Evolutionary conservation across 768 basidiomycete species (phyloP).

Genomic region (Dendrothele bispora): DNA sequence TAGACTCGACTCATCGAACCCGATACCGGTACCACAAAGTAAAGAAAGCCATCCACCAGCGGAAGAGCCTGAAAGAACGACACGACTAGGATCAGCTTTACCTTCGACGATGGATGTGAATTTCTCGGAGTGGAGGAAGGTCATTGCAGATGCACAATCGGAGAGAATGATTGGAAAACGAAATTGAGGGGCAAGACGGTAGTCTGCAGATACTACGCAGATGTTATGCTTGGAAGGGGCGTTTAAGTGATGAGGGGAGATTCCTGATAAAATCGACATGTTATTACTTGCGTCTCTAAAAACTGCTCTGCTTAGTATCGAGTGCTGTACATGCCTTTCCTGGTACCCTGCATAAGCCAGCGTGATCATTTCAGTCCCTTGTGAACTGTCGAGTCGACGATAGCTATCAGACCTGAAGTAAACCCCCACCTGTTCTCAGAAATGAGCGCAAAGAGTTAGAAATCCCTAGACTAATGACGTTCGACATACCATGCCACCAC

Average conservation of each 20-base stretch:
- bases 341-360: slow-evolving; percentile 26
- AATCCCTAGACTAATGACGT: neutral
- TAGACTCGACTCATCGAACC: slow-evolving; percentile 30
- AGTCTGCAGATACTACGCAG: slow-evolving; percentile 33
- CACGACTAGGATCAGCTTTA: slow-evolving; percentile 27
- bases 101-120: slow-evolving; percentile 27
- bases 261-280: slow-evolving; percentile 13
- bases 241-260: slow-evolving; percentile 33
- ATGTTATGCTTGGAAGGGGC: slow-evolving; percentile 31
- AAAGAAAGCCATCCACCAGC: slow-evolving; percentile 40
- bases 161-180: slow-evolving; percentile 33
- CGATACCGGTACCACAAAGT: slow-evolving; percentile 34
- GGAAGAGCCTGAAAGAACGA: slow-evolving; percentile 37
- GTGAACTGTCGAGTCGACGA: neutral
- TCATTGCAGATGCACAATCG: slow-evolving; percentile 34
- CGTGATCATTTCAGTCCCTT: too few species aligned
- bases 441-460: too few species aligned
- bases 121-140: slow-evolving; percentile 24
- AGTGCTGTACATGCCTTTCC: slow-evolving; percentile 18
- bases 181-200: slow-evolving; percentile 37
- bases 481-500: slow-evolving; percentile 36
- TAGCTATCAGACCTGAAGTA: slow-evolving; percentile 23
- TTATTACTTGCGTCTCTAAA: too few species aligned
- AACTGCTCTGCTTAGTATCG: too few species aligned
- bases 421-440: slow-evolving; percentile 31